These are phyloP conservation scores for Spencermartinsiella ligniputridi DNA, from an alignment of 1,139 yeast species.

Conservation along the genomic window DNA sequence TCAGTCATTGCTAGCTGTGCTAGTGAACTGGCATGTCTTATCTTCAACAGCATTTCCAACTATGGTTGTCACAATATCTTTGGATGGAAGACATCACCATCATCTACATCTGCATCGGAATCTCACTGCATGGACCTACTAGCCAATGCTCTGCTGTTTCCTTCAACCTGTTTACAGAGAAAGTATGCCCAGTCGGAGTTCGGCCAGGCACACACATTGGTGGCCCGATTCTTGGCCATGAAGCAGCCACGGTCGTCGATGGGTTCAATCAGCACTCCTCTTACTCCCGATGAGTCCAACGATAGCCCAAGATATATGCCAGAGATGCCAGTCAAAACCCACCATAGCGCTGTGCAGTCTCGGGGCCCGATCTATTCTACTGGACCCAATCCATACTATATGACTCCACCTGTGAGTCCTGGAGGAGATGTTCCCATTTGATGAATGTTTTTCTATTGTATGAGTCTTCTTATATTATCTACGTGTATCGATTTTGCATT, in stretches of 20 bases:
- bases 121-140: slow-evolving; percentile 25
- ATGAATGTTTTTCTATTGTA: background rate
- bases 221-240: slow-evolving; percentile 11
- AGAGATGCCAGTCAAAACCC: background rate
- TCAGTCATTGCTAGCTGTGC: slow-evolving; percentile 64
- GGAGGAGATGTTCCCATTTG: slow-evolving; percentile 6
- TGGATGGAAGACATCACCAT: slow-evolving; percentile 14
- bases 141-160: slow-evolving; percentile 22
- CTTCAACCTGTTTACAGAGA: slow-evolving; percentile 26
- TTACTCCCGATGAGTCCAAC: slow-evolving; percentile 5
- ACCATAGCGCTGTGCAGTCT: too few relatives aligned
- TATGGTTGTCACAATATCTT: slow-evolving; percentile 18
- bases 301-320: background rate
- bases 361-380: too few relatives aligned
- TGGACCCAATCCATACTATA: slow-evolving; percentile 11
- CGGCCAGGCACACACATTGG: slow-evolving; percentile 20
- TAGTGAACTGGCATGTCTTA: slow-evolving; percentile 50
- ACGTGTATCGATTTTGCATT: too few relatives aligned
- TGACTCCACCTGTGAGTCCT: slow-evolving; percentile 24
- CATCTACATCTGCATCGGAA: background rate
- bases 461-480: background rate
- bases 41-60: slow-evolving; percentile 13
- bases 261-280: background rate
- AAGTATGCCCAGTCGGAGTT: slow-evolving; percentile 27
- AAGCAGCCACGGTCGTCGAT: background rate